These are phyloP conservation scores for Linnemannia schmuckeri DNA, from an alignment of 192 early-diverging fungal species.

Conservation along the genomic window DNA sequence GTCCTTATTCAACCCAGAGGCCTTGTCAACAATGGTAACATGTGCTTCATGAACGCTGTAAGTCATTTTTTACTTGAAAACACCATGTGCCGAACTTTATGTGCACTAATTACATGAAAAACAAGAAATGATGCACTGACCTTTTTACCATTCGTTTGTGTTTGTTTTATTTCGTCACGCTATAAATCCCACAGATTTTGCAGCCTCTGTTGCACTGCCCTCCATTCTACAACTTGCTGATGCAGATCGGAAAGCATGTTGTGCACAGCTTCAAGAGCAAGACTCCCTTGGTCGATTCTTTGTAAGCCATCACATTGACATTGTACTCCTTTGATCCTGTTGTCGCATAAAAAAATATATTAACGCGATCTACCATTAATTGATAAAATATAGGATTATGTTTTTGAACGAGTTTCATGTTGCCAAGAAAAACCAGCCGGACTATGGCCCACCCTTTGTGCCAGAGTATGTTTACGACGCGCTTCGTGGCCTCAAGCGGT, in stretches of 20 bases:
- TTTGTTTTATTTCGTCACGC: constrained; percentile 11
- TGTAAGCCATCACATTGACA: constrained; percentile 65
- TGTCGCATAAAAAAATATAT: background rate
- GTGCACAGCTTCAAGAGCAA: constrained; percentile 79
- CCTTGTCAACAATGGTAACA: constrained; percentile 96
- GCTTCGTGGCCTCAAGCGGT: constrained; percentile 79
- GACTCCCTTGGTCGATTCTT: constrained; percentile 88
- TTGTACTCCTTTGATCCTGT: background rate
- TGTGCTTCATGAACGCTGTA: constrained; percentile 99
- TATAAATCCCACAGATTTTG: constrained; percentile 63
- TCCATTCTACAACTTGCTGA: constrained; percentile 92
- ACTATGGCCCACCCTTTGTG: constrained; percentile 83
- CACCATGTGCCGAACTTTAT: background rate
- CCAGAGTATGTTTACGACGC: constrained; percentile 96
- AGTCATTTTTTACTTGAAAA: background rate
- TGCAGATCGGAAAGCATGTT: constrained; percentile 71
- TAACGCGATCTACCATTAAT: background rate
- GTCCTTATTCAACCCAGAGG: constrained; percentile 85
- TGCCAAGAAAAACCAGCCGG: constrained; percentile 47
- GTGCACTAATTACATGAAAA: background rate
- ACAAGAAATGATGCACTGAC: constrained; percentile 6
- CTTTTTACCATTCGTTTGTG: background rate
- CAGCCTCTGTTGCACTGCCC: constrained; percentile 94
- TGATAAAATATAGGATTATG: constrained; percentile 59
- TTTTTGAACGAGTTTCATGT: constrained; percentile 73